A percentile compares a stretch with the other conserved stretches of the same genome.
Conservation (phyloP, 2,329 filamentous ascomycete genomes). For the Geosmithia flava region DNA sequence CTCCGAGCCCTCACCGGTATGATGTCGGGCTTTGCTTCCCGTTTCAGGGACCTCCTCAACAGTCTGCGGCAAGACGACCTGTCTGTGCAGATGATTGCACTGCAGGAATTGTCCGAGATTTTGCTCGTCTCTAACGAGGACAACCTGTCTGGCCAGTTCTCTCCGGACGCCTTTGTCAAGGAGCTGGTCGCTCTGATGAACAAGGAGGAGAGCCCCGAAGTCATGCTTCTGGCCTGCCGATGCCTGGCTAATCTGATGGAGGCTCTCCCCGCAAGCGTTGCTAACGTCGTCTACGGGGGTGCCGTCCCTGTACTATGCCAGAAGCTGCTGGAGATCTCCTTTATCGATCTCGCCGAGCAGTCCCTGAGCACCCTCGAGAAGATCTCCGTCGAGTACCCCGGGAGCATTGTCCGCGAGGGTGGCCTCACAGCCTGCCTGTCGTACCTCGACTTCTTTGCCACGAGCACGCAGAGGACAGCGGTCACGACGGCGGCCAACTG, state of each 20-base stretch:
- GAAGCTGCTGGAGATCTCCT: constrained; percentile 90
- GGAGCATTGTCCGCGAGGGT: constrained; percentile 89
- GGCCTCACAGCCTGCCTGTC: constrained; percentile 91
- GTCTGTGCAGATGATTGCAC: constrained; percentile 78
- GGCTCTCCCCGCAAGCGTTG: constrained; percentile 80
- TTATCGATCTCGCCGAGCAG: constrained; percentile 95
- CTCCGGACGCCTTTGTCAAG: constrained; percentile 88
- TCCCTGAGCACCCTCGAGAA: constrained; percentile 93
- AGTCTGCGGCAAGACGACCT: constrained; percentile 77
- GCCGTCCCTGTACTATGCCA: constrained; percentile 90
- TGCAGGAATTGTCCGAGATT: constrained; percentile 89
- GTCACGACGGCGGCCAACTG: constrained; percentile 97
- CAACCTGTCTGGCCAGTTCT: constrained; percentile 88
- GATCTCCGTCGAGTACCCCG: constrained; percentile 91
- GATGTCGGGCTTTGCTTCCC: constrained; percentile 72
- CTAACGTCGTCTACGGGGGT: constrained; percentile 94
- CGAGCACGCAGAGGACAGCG: constrained; percentile 89
- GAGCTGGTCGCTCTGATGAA: constrained; percentile 89
- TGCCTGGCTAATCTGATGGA: constrained; percentile 98
- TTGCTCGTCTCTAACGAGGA: constrained; percentile 93
- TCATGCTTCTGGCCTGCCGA: constrained; percentile 92
- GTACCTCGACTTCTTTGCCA: constrained; percentile 95
- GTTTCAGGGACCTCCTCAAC: constrained; percentile 64
- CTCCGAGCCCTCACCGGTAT: constrained; percentile 81
- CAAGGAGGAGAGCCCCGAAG: constrained; percentile 88